Conservation (phyloP, 169 alveolate species). For the Eimeria praecox region DNA sequence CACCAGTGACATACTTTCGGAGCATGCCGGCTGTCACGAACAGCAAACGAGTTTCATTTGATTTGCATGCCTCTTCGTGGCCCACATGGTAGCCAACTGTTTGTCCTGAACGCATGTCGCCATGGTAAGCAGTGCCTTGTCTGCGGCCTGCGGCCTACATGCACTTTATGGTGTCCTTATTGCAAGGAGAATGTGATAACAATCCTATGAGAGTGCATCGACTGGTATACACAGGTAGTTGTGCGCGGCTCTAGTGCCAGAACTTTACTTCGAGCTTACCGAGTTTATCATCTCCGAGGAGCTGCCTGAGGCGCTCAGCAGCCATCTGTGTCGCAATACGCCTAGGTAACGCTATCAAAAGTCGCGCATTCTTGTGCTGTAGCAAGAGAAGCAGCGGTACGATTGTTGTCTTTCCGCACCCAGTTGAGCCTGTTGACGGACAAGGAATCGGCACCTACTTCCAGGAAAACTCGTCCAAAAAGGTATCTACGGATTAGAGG, state of each 20-base stretch:
- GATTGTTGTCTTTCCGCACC: conserved; percentile 57
- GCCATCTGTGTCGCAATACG: conserved; percentile 61
- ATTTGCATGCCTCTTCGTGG: conserved; percentile 33
- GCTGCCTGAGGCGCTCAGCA: conserved; percentile 69
- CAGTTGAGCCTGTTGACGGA: background rate
- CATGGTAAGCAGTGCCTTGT: background rate
- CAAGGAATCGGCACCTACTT: background rate
- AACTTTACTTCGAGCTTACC: background rate
- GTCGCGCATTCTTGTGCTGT: conserved; percentile 37
- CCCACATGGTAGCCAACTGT: conserved; percentile 72
- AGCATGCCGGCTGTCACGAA: conserved; percentile 62
- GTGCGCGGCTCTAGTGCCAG: background rate
- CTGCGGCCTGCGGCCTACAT: no score
- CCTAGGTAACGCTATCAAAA: conserved; percentile 40
- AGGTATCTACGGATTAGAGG: background rate
- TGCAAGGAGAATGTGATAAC: background rate
- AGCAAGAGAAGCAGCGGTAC: conserved; percentile 65
- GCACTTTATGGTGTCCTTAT: background rate
- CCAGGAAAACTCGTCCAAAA: background rate
- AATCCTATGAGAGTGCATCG: background rate
- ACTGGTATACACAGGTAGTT: background rate
- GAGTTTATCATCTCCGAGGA: conserved; percentile 39
- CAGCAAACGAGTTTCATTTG: conserved; percentile 32
- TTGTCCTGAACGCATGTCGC: background rate
- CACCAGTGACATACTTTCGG: conserved; percentile 47